Base-by-base conservation (phyloP, 1,139 yeast genomes). In the Wickerhamomyces sp. region DNA sequence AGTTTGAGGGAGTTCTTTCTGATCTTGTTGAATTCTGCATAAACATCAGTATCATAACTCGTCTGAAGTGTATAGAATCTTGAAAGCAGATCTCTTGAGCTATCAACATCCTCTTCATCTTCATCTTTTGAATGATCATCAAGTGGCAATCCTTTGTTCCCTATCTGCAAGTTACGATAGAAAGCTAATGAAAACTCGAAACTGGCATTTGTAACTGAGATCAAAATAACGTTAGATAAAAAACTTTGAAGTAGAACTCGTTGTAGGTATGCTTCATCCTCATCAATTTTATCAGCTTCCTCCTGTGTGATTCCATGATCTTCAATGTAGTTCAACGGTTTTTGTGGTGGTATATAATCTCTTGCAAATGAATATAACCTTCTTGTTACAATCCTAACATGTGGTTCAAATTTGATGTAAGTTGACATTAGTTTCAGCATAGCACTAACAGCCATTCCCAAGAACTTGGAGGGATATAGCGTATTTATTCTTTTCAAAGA, bases 381-480 rank as follows among this genome's bases (percentile, higher is more conserved):
- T 57, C 85, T 79, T 45, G 79, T 59, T 23, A 84, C 58, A 45
- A 86, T 76, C 15, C 73, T 59, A 9, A 63, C 57, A 27, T 64
- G 61, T 26, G 64, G 56, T 18, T 68, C 49, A 15, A 53, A 45
- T 1, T 63, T 60, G 23, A 62, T 59, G 58, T 78, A 79, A 11
- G 59, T 54, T 29, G 73, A 70, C 13, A 78, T 59, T 45, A 76
- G 71, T 43, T 78, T 78, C 40, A 83, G 63, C 39, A 80, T 63
- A 0, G 88, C 71, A 1, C 83, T 63, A 0, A 81, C 69, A 1
- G 81, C 76, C 76, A 86, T 83, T 1, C 84, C 75, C 45, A 91
- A 67, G 58, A 87, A 87, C 50, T 86, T 74, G 1, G 95, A 84
- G 11, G 96, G 96, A 57, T 82, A 81, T 40, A 75, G 62, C 0